phyloP scores from a whole-genome alignment of 768 basidiomycete species.

The Agaricus sinodeliciosus region DNA sequence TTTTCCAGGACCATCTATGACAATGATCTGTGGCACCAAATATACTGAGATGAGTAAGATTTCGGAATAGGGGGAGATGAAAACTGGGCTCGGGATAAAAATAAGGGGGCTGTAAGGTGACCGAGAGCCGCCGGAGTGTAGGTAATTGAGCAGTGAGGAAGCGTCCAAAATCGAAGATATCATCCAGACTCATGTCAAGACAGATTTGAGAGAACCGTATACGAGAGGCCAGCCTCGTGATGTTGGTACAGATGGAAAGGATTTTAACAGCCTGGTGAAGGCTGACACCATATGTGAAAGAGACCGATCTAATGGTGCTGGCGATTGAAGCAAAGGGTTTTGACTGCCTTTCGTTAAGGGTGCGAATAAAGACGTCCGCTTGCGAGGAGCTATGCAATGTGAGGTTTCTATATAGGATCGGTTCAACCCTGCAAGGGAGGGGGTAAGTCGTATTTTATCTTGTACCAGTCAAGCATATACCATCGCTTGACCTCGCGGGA shows the following conservation, averaged over 20 bases:
- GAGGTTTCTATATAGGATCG: conserved; percentile 8
- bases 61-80: neutral
- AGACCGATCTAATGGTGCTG: conserved; percentile 6
- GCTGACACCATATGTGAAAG: conserved; percentile 7
- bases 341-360: neutral
- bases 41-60: conserved; percentile 6
- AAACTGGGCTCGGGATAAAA: conserved; percentile 8
- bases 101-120: conserved; percentile 1
- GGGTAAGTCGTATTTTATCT: neutral
- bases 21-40: conserved; percentile 3
- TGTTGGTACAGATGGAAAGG: neutral
- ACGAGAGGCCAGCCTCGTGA: neutral
- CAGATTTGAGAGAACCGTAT: neutral
- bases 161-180: neutral
- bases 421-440: conserved; percentile 1
- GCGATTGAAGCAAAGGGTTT: neutral
- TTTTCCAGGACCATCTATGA: conserved; percentile 4
- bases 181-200: conserved; percentile 2
- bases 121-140: conserved; percentile 1
- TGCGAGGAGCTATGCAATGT: neutral
- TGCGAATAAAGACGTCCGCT: conserved; percentile 6
- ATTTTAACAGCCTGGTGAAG: conserved; percentile 9
- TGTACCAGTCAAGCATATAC: neutral
- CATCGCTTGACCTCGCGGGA: conserved; percentile 8
- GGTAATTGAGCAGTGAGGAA: conserved; percentile 1